A percentile compares a stretch with the other conserved stretches of the same genome.
Evolutionary conservation across 2,329 filamentous ascomycete genomes (phyloP).

Genomic region (Trichoderma asperellum): DNA sequence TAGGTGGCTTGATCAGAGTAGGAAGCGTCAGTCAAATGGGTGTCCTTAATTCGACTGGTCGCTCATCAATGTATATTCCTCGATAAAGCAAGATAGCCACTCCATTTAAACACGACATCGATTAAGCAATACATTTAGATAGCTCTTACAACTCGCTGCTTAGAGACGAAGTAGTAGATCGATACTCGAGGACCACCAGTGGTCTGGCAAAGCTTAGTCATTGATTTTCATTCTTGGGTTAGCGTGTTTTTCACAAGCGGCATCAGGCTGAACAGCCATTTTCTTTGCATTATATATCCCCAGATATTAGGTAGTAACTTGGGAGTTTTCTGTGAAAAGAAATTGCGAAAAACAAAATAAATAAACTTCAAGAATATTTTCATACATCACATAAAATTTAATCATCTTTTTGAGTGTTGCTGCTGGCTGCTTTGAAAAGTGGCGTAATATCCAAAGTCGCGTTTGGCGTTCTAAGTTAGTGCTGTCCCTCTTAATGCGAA

Average conservation of each 20-base stretch:
- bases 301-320: not conserved
- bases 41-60: not conserved
- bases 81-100: not conserved
- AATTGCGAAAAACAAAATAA: not conserved
- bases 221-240: not conserved
- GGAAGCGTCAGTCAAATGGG: not conserved
- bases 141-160: not conserved
- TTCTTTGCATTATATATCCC: not conserved
- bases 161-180: not conserved
- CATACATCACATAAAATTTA: not conserved
- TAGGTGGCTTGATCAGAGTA: not conserved
- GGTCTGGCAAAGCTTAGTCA: not conserved
- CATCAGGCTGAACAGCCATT: not conserved
- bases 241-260: not conserved
- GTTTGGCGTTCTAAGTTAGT: conserved; percentile 2
- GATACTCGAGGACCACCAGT: too few relatives aligned
- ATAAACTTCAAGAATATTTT: not conserved
- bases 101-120: not conserved
- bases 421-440: not conserved
- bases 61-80: not conserved
- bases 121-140: not conserved
- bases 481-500: conserved; percentile 6
- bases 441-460: not conserved
- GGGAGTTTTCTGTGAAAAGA: not conserved
- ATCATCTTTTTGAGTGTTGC: not conserved